Conservation (phyloP, 78 protist species). For the Protostelium mycophagum region DNA sequence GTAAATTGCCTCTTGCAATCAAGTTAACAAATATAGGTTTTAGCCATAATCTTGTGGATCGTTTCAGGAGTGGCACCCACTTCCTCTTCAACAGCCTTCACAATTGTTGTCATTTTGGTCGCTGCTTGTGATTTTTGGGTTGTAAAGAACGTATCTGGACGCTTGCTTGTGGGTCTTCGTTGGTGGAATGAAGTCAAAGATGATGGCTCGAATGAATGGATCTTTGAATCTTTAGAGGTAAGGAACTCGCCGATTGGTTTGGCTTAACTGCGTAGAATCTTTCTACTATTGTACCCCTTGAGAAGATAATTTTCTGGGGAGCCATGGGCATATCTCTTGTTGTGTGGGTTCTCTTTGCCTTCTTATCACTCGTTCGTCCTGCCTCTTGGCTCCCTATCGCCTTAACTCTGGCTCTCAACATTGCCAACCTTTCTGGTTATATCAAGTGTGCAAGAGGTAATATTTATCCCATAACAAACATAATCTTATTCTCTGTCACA, state of each 20-base stretch:
- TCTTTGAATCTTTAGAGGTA: conserved; percentile 52
- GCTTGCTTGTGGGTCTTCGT: conserved; percentile 81
- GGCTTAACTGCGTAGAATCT: background rate
- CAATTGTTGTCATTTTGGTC: conserved; percentile 35
- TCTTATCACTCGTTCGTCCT: background rate
- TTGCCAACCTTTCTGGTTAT: background rate
- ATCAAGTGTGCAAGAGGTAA: background rate
- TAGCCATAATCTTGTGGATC: conserved; percentile 20
- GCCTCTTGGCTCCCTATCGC: background rate
- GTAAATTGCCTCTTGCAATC: background rate
- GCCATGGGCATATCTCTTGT: background rate
- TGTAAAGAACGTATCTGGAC: conserved; percentile 81
- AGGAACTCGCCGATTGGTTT: background rate
- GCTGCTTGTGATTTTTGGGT: conserved; percentile 82
- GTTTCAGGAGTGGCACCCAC: conserved; percentile 9
- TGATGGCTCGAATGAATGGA: conserved; percentile 81
- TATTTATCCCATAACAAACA: background rate
- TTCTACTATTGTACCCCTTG: background rate
- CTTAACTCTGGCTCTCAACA: background rate
- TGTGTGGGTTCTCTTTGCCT: background rate
- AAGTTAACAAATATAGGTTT: background rate
- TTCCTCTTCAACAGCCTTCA: conserved; percentile 21
- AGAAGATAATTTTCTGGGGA: background rate
- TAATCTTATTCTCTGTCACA: background rate
- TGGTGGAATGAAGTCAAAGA: conserved; percentile 86